These are phyloP conservation scores for Sungouiozyma intestinalis DNA, from an alignment of 805 yeast species.

Conservation along the genomic window DNA sequence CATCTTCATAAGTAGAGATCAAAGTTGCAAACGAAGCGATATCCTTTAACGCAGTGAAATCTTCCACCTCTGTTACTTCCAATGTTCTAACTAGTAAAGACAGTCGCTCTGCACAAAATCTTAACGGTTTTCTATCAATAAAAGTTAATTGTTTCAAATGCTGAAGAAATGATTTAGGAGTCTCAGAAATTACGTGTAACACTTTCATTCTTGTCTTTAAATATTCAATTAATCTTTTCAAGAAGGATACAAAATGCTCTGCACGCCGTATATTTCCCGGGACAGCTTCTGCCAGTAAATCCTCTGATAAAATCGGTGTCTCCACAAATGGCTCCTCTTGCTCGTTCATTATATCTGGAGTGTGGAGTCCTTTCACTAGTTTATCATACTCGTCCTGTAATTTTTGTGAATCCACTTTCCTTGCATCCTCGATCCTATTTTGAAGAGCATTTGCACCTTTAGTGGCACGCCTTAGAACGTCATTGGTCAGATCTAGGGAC, in stretches of 20 bases:
- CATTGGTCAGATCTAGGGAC: constrained; percentile 86
- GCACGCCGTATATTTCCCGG: constrained; percentile 98
- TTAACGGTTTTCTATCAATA: constrained; percentile 82
- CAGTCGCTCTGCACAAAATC: constrained; percentile 86
- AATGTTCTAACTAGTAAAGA: constrained; percentile 82
- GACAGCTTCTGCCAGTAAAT: constrained; percentile 79
- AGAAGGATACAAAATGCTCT: constrained; percentile 89
- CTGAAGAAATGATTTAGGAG: constrained; percentile 85
- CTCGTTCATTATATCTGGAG: constrained; percentile 57
- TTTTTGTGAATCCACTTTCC: constrained; percentile 69
- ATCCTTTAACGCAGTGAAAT: constrained; percentile 85
- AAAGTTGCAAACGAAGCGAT: constrained; percentile 95
- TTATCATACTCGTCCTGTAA: constrained; percentile 85
- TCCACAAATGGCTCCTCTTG: constrained; percentile 53
- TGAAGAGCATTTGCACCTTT: constrained; percentile 74
- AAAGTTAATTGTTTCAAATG: constrained; percentile 89
- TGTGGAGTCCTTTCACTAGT: constrained; percentile 80
- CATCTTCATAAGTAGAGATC: constrained; percentile 88
- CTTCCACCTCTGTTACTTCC: constrained; percentile 82
- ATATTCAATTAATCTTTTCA: constrained; percentile 88
- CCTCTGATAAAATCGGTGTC: constrained; percentile 79
- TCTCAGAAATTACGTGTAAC: constrained; percentile 93
- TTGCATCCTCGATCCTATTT: constrained; percentile 77
- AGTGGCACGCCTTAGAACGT: constrained; percentile 73
- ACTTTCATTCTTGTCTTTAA: constrained; percentile 96